Base-by-base conservation (phyloP, 2,329 filamentous ascomycete species). In the Cordyceps farinosa region DNA sequence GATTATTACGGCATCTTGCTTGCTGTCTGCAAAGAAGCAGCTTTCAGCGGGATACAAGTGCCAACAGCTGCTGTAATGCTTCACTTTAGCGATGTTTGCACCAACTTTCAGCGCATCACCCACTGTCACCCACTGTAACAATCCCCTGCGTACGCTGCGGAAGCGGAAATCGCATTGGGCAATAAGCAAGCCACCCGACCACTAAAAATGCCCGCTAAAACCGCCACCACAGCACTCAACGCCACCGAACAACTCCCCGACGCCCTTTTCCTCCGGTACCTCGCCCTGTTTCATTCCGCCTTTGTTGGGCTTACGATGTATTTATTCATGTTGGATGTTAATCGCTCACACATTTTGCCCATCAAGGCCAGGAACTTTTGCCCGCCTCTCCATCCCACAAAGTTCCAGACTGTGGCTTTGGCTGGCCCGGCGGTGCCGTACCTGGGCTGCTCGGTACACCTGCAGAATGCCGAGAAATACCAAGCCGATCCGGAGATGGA, bases 401-500 rank as follows among this genome's bases (percentile, higher is more conserved):
- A 40, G 38, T 13, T 15, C 38, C 38, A 15, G 22, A 40, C 34
- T 38, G 34, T 11, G 34, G 38, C 13, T 11, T 11, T 40, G 38
- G 38, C 38, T 40, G 38, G 10, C 38, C 13, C 13, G 38, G 38
- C 38, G 11, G 5, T 40, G 38, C 15, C 38, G 38, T 13, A 15
- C 45, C 3, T 2, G n/a, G 27, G 22, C 22, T 47, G n/a, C 22
- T 48, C 22, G 45, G 13, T 50, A 32, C 32, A 15, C 47, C 47
- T 22, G 29, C 15, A 5, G 47, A 15, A 4, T 56, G 53, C 53
- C 53, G 27, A 56, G 40, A 45, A 45, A 45, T 22, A 45, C 53
- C 53, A 56, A 56, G 53, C 53, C 53, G 53, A 56, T 56, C 34
- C 13, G 40, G n/a, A 27, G 51, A 40, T 54, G 13, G 34, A 11